Evolutionary conservation across 257 asterid species (phyloP).

Genomic region (Penstemon newberryi): DNA sequence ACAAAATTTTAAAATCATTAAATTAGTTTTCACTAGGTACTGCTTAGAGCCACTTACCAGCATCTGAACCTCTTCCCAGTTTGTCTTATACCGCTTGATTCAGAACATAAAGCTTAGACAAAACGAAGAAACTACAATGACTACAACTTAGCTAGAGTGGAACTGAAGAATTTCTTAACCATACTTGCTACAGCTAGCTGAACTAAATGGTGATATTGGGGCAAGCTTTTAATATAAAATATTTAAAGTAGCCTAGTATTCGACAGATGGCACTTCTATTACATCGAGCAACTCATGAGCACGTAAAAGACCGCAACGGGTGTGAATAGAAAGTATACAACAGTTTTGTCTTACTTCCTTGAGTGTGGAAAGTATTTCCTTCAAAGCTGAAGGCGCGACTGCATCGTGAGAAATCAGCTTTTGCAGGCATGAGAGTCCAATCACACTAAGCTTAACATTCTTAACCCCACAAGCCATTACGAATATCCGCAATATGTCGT

Average conservation of each 20-base stretch:
- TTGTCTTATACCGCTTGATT: slow-evolving; percentile 6
- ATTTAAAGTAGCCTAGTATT: neutral
- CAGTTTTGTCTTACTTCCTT: slow-evolving; percentile 71
- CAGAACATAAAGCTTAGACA: neutral
- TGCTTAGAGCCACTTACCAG: neutral
- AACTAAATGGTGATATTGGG: neutral
- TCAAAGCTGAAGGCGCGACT: slow-evolving; percentile 82
- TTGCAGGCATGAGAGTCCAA: slow-evolving; percentile 89
- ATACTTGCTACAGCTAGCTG: neutral
- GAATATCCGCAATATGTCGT: slow-evolving; percentile 82
- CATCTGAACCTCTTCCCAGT: neutral
- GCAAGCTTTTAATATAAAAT: neutral
- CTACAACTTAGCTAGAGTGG: neutral
- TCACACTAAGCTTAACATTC: slow-evolving; percentile 77
- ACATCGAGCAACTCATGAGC: neutral
- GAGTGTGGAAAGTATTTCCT: slow-evolving; percentile 73
- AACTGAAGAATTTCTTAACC: neutral
- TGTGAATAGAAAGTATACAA: neutral
- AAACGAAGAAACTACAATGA: slow-evolving; percentile 8
- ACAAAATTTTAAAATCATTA: neutral
- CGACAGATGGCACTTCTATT: neutral
- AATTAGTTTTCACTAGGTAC: neutral
- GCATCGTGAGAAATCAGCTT: slow-evolving; percentile 94
- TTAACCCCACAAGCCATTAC: slow-evolving; percentile 97
- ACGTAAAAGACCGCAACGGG: no score